phyloP scores from a whole-genome alignment of 495 filamentous ascomycete genomes.

The Amorphotheca resinae region DNA sequence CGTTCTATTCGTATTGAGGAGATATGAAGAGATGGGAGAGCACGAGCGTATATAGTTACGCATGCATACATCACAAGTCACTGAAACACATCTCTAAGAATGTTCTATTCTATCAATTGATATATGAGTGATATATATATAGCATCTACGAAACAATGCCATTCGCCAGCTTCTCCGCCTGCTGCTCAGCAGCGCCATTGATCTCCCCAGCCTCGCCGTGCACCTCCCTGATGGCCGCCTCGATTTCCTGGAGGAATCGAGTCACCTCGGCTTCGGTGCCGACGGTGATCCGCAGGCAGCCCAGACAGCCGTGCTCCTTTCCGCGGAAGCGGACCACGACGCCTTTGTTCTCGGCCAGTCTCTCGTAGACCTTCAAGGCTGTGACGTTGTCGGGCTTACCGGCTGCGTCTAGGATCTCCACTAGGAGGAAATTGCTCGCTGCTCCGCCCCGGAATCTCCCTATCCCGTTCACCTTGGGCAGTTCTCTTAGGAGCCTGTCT shows the following conservation, averaged over 20 bases:
- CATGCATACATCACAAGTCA: too few species aligned
- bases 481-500: constrained; percentile 55
- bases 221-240: constrained; percentile 45
- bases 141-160: constrained; percentile 21
- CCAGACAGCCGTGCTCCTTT: constrained; percentile 78
- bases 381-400: constrained; percentile 65
- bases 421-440: constrained; percentile 80
- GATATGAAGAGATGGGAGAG: too few species aligned
- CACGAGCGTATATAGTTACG: too few species aligned
- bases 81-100: too few species aligned
- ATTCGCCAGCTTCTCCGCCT: constrained; percentile 24
- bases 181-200: constrained; percentile 22
- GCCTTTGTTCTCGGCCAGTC: constrained; percentile 71
- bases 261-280: constrained; percentile 80
- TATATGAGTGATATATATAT: neutral
- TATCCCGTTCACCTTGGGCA: constrained; percentile 65
- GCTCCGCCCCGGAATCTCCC: constrained; percentile 70
- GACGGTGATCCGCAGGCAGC: constrained; percentile 83
- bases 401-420: constrained; percentile 64
- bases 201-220: constrained; percentile 19
- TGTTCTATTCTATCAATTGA: neutral
- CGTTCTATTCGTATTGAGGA: too few species aligned
- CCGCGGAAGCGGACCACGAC: constrained; percentile 91
- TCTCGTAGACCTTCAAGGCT: constrained; percentile 70
- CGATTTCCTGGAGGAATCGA: constrained; percentile 57